A percentile compares a stretch with the other conserved stretches of the same genome.
These are phyloP conservation scores for Vinca minor DNA, from an alignment of 257 asterid genomes.

Conservation along the genomic window DNA sequence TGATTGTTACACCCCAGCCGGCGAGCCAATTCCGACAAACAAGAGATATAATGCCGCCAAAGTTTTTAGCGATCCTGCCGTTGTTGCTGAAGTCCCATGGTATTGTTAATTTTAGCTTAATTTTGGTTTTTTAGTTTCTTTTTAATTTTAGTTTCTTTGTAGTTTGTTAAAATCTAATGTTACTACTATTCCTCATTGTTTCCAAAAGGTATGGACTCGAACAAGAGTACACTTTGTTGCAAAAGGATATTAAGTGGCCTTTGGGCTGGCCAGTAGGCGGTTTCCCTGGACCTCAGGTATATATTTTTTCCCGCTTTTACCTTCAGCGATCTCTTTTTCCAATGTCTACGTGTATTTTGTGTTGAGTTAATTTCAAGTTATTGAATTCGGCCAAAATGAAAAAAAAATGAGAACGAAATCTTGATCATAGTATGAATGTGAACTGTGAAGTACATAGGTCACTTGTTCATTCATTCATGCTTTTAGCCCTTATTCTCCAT, in stretches of 20 bases:
- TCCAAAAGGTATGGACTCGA: slow-evolving; percentile 79
- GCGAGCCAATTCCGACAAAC: slow-evolving; percentile 84
- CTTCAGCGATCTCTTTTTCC: background rate
- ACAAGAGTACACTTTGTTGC: slow-evolving; percentile 86
- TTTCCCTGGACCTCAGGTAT: slow-evolving; percentile 92
- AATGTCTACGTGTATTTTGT: too few relatives aligned
- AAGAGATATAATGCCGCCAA: slow-evolving; percentile 64
- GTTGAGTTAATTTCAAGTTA: too few relatives aligned
- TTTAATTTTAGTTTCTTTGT: too few relatives aligned
- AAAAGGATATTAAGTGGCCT: slow-evolving; percentile 77
- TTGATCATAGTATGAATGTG: background rate
- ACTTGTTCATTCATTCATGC: background rate
- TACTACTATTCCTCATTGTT: background rate
- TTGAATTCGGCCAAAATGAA: too few relatives aligned
- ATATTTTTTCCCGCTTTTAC: background rate
- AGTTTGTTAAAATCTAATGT: background rate
- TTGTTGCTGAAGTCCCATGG: slow-evolving; percentile 74
- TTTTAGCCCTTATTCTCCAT: background rate
- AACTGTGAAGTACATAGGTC: too few relatives aligned
- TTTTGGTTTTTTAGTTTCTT: background rate
- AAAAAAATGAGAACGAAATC: too few relatives aligned
- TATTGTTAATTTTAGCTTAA: background rate
- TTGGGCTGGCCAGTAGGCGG: slow-evolving; percentile 94
- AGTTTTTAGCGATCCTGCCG: slow-evolving; percentile 69
- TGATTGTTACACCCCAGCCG: slow-evolving; percentile 88